Evolutionary conservation across 2,329 filamentous ascomycete species (phyloP).

Genomic region (Monosporascus sp.): DNA sequence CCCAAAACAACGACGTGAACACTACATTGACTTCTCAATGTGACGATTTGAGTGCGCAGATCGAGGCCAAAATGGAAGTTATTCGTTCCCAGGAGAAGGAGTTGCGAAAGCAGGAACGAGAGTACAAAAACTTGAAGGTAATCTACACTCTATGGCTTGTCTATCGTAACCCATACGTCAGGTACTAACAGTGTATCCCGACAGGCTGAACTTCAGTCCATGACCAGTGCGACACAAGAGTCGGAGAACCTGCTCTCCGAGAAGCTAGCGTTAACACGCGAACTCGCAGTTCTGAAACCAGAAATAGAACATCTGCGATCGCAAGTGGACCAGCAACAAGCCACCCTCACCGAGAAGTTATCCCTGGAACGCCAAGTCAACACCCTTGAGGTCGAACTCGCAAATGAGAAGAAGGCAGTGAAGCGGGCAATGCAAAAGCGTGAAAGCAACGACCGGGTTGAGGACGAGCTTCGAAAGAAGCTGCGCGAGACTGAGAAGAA

Average conservation of each 20-base stretch:
- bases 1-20: constrained; percentile 27
- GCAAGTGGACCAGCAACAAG: constrained; percentile 56
- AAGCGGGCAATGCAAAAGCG: constrained; percentile 47
- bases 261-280: constrained; percentile 47
- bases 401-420: constrained; percentile 69
- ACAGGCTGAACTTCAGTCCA: constrained; percentile 65
- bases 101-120: constrained; percentile 42
- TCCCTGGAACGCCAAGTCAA: constrained; percentile 72
- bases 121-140: constrained; percentile 45
- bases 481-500: constrained; percentile 28
- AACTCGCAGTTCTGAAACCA: constrained; percentile 47
- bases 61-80: constrained; percentile 38
- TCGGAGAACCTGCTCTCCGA: constrained; percentile 62
- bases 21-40: constrained; percentile 31
- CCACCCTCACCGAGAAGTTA: constrained; percentile 71
- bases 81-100: constrained; percentile 40
- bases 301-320: constrained; percentile 52
- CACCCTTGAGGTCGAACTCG: constrained; percentile 73
- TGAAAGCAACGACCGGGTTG: constrained; percentile 34
- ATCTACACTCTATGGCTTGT: neutral
- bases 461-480: constrained; percentile 39
- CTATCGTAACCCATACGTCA: neutral
- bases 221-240: constrained; percentile 62
- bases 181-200: constrained; percentile 13
- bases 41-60: constrained; percentile 34